Evolutionary conservation across 345 rosid species (phyloP).

Genomic region (Crucihimalaya himalaica): DNA sequence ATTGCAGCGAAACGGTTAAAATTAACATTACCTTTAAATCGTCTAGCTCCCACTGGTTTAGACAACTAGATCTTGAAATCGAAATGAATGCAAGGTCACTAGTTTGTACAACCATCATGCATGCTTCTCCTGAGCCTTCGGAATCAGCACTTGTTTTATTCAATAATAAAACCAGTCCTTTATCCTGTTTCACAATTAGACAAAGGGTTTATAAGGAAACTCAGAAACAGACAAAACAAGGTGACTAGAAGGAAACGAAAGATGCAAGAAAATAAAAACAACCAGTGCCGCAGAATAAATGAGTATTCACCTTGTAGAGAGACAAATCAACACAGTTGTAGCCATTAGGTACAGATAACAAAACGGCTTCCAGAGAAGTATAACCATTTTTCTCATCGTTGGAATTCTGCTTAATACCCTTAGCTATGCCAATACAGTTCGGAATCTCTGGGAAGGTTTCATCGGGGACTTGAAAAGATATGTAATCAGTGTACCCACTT

Average conservation of each 20-base stretch:
- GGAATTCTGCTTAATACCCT: constrained; percentile 52
- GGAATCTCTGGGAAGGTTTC: constrained; percentile 50
- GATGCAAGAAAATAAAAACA: not conserved
- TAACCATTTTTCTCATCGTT: constrained; percentile 44
- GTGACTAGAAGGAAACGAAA: not conserved
- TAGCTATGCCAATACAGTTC: constrained; percentile 63
- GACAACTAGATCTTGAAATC: constrained; percentile 49
- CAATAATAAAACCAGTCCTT: constrained; percentile 65
- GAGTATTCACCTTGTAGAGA: constrained; percentile 69
- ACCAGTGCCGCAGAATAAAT: not conserved
- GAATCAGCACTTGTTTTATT: constrained; percentile 48
- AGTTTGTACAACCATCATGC: constrained; percentile 75
- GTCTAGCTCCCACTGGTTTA: constrained; percentile 54
- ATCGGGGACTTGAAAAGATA: constrained; percentile 64
- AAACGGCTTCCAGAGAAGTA: constrained; percentile 59
- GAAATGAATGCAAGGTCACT: constrained; percentile 65
- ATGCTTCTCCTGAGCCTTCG: constrained; percentile 74
- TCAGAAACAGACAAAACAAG: constrained; percentile 3
- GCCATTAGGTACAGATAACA: constrained; percentile 64
- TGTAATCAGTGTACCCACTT: constrained; percentile 58
- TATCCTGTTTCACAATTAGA: constrained; percentile 53
- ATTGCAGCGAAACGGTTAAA: not conserved
- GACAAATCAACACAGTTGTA: constrained; percentile 75
- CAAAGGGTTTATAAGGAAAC: constrained; percentile 18
- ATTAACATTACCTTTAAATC: constrained; percentile 59